Evolutionary conservation across 2,329 filamentous ascomycete genomes (phyloP).

Genomic region (Colletotrichum gloeosporioides): DNA sequence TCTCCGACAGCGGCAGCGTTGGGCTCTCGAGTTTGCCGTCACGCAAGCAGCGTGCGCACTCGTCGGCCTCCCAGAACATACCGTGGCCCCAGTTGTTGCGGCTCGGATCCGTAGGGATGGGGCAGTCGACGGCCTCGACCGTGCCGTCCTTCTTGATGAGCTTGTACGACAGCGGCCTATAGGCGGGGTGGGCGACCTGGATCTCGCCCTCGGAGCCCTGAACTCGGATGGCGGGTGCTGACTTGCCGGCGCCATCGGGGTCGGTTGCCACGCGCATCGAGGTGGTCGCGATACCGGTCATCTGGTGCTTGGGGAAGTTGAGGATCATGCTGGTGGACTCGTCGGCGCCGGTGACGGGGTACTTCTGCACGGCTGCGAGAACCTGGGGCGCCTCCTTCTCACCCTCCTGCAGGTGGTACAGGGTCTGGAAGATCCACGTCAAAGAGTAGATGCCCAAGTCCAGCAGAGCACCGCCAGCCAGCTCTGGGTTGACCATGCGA

Average conservation of each 20-base stretch:
- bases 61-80: slow-evolving; percentile 90
- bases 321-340: slow-evolving; percentile 80
- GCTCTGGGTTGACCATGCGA: slow-evolving; percentile 81
- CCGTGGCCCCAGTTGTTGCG: slow-evolving; percentile 68
- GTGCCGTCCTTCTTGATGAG: slow-evolving; percentile 61
- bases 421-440: slow-evolving; percentile 89
- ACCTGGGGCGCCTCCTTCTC: slow-evolving; percentile 73
- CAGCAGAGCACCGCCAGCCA: slow-evolving; percentile 82
- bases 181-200: slow-evolving; percentile 77
- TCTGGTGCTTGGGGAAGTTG: slow-evolving; percentile 72
- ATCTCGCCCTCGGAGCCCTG: slow-evolving; percentile 84
- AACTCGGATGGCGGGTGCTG: slow-evolving; percentile 75
- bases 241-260: slow-evolving; percentile 60
- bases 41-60: slow-evolving; percentile 74
- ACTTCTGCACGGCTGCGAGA: slow-evolving; percentile 72
- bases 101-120: slow-evolving; percentile 55
- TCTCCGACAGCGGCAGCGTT: slow-evolving; percentile 75
- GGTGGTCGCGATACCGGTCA: slow-evolving; percentile 76
- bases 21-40: slow-evolving; percentile 81
- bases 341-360: slow-evolving; percentile 72
- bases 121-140: slow-evolving; percentile 57
- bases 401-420: slow-evolving; percentile 79
- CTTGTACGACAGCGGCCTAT: slow-evolving; percentile 68
- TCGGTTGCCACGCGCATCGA: slow-evolving; percentile 67
- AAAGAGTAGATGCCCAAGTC: slow-evolving; percentile 89